Percentiles rank a stretch among this genome's conserved stretches.
Conservation (phyloP, 1,139 yeast species). For the Geotrichum bryndzae region DNA sequence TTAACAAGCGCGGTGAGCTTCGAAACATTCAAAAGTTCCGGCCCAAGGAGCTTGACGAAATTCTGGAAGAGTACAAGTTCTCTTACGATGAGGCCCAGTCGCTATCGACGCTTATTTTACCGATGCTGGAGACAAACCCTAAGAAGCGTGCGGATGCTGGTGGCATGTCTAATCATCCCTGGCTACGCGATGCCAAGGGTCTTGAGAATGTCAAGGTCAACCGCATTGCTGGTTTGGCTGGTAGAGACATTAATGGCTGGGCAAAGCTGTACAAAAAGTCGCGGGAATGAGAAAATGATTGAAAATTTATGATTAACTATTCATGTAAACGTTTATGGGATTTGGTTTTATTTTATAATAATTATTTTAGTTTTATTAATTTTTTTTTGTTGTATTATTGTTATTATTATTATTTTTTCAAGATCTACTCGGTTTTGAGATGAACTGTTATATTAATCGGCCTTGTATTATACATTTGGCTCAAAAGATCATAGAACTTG, state of each 20-base stretch:
- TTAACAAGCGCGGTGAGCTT: slow-evolving; percentile 49
- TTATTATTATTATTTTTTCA: not conserved
- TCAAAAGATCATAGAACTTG: not conserved
- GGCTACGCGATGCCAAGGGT: slow-evolving; percentile 63
- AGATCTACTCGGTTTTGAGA: not conserved
- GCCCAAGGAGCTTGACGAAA: slow-evolving; percentile 63
- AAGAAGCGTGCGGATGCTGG: slow-evolving; percentile 73
- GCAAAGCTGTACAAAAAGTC: slow-evolving; percentile 34
- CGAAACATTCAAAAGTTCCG: slow-evolving; percentile 58
- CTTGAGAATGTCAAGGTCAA: slow-evolving; percentile 47
- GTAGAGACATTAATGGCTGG: slow-evolving; percentile 79
- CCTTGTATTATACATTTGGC: no score
- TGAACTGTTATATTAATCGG: not conserved
- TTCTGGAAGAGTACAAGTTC: slow-evolving; percentile 63
- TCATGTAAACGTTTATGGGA: not conserved
- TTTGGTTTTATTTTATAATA: not conserved
- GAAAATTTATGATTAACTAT: not conserved
- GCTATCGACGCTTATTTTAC: slow-evolving; percentile 57
- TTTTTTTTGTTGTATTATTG: not conserved
- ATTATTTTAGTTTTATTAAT: no score
- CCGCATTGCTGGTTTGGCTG: slow-evolving; percentile 56
- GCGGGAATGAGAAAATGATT: not conserved
- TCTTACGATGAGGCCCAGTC: slow-evolving; percentile 49
- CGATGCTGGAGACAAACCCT: slow-evolving; percentile 70
- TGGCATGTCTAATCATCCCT: slow-evolving; percentile 69